Conservation (phyloP, 148 eudicot genomes). For the Arctostaphylos glauca region DNA sequence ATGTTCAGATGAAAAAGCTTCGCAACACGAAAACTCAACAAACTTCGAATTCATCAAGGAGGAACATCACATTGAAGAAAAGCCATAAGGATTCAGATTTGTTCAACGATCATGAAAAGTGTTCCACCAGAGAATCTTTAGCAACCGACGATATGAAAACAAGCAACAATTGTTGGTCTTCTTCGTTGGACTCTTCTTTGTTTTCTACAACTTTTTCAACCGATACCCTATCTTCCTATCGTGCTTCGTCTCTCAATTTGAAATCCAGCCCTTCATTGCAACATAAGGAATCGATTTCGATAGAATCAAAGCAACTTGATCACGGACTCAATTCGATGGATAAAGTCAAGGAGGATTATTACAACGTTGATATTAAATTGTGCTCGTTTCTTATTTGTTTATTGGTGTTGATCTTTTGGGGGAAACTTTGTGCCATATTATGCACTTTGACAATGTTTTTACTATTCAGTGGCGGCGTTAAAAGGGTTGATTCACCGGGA, state of each 20-base stretch:
- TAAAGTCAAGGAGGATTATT: not conserved
- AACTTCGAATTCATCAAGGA: not conserved
- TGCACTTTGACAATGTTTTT: conserved; percentile 27
- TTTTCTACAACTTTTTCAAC: not conserved
- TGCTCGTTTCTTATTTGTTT: conserved; percentile 23
- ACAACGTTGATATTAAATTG: not conserved
- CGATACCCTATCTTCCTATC: not conserved
- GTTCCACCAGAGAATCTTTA: not conserved
- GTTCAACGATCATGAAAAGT: not conserved
- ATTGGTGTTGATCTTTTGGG: conserved; percentile 23
- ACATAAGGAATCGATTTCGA: not conserved
- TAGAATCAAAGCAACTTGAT: not conserved
- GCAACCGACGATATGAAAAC: not conserved
- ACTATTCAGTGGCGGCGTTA: not conserved
- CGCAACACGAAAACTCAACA: not conserved
- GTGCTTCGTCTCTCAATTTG: not conserved
- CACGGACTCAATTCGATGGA: not conserved
- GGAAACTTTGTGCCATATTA: conserved; percentile 29
- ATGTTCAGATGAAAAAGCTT: conserved; percentile 18
- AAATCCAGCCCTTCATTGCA: not conserved
- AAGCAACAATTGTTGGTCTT: not conserved
- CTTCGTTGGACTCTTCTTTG: not conserved
- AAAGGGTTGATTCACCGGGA: not conserved
- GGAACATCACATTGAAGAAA: not conserved
- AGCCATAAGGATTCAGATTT: not conserved